A percentile compares a stretch with the other conserved stretches of the same genome.
phyloP scores from a whole-genome alignment of 2,329 filamentous ascomycete genomes.

The Magnaporthiopsis rhizophila region DNA sequence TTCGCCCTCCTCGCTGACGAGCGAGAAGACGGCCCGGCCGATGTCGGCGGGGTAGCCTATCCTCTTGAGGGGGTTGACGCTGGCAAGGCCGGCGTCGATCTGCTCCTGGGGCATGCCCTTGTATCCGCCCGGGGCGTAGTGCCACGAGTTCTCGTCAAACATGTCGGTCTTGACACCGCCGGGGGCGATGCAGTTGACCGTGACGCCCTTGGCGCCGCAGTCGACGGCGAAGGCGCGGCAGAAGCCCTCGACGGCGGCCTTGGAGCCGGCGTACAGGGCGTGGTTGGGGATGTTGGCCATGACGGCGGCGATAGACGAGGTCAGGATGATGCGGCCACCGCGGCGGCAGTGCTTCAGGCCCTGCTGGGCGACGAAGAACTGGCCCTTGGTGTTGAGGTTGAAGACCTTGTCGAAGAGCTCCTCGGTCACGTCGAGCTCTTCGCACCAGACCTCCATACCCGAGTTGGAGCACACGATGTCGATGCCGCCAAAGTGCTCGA shows the following conservation, averaged over 20 bases:
- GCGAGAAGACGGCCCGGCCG: conserved; percentile 46
- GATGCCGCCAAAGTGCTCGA: conserved; percentile 58
- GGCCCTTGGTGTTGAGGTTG: conserved; percentile 61
- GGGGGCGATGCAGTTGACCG: conserved; percentile 65
- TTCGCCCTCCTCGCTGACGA: conserved; percentile 50
- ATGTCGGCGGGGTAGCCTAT: conserved; percentile 52
- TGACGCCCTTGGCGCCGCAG: conserved; percentile 59
- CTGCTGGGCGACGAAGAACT: conserved; percentile 73
- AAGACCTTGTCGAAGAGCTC: conserved; percentile 67
- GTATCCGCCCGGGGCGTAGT: conserved; percentile 51
- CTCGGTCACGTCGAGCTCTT: conserved; percentile 59
- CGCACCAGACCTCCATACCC: conserved; percentile 63
- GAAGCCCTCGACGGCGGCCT: conserved; percentile 66
- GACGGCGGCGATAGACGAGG: conserved; percentile 60
- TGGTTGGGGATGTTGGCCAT: conserved; percentile 62
- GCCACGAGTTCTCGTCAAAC: conserved; percentile 64
- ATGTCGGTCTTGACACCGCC: conserved; percentile 71
- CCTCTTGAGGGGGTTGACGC: conserved; percentile 50
- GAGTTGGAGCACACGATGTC: conserved; percentile 69
- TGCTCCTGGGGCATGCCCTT: conserved; percentile 41
- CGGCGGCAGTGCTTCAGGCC: conserved; percentile 63
- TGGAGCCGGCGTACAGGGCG: conserved; percentile 62
- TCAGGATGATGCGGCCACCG: conserved; percentile 65
- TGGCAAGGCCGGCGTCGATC: conserved; percentile 47
- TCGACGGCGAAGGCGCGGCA: conserved; percentile 65